Percentiles rank a stretch among this genome's conserved stretches.
Evolutionary conservation across 768 basidiomycete genomes (phyloP).

Genomic region (Kondoa malvinella): DNA sequence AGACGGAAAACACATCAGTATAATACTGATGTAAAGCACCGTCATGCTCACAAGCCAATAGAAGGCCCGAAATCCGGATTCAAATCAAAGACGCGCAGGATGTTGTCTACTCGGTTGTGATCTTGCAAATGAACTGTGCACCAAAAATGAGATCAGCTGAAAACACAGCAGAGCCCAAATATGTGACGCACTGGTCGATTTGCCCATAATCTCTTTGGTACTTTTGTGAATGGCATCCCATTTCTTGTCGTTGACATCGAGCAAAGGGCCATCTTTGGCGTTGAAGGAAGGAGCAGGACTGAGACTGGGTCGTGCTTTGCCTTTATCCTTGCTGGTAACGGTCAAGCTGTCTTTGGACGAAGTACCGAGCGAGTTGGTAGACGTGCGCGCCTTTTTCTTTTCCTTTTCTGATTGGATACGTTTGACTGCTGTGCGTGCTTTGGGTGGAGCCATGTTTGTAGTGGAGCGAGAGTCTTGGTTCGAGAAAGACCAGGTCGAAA

Average conservation of each 20-base stretch:
- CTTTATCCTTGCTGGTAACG: neutral
- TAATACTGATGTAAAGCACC: neutral
- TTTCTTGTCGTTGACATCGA: neutral
- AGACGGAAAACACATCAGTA: neutral
- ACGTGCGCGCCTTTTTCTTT: neutral
- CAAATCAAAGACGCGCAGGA: slow-evolving; percentile 66
- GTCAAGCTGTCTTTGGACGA: neutral
- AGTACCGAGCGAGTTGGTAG: neutral
- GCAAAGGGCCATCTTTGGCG: neutral
- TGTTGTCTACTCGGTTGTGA: slow-evolving; percentile 49
- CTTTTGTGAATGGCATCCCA: neutral
- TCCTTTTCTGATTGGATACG: neutral
- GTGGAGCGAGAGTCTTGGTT: neutral
- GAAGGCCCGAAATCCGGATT: slow-evolving; percentile 68
- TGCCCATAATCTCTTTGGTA: neutral
- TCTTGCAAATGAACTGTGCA: slow-evolving; percentile 47
- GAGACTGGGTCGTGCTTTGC: neutral
- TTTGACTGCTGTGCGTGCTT: neutral
- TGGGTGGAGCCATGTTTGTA: neutral
- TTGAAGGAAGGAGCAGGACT: neutral
- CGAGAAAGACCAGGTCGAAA: neutral
- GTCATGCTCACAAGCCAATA: slow-evolving; percentile 39
- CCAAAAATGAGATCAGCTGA: neutral
- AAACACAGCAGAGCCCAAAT: neutral
- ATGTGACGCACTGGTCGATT: neutral